phyloP scores from a whole-genome alignment of 306 rosid genomes.

The Medicago lupulina region DNA sequence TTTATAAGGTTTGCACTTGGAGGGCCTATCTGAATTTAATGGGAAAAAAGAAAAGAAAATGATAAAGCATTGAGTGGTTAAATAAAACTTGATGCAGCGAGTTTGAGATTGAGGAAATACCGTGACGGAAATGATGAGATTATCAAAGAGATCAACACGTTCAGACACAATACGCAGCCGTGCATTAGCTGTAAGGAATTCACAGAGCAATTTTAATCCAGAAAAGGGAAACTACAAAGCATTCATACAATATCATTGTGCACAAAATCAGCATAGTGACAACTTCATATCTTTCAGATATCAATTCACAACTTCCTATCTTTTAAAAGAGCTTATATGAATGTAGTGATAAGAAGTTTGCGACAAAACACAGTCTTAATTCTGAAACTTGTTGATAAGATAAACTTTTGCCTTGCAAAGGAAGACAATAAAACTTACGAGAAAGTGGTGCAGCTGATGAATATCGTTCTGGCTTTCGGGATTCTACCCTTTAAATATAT shows the following conservation, averaged over 20 bases:
- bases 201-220: slow-evolving; percentile 32
- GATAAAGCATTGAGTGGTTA: slow-evolving; percentile 42
- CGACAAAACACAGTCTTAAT: slow-evolving; percentile 14
- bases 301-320: neutral
- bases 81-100: slow-evolving; percentile 27
- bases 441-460: slow-evolving; percentile 99
- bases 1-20: slow-evolving; percentile 77
- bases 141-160: slow-evolving; percentile 86
- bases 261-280: neutral
- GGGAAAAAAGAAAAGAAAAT: slow-evolving; percentile 40
- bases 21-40: slow-evolving; percentile 87
- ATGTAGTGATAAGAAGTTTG: slow-evolving; percentile 22
- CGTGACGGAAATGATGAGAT: slow-evolving; percentile 86
- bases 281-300: slow-evolving; percentile 29
- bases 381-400: slow-evolving; percentile 19
- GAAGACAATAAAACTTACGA: slow-evolving; percentile 66
- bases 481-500: slow-evolving; percentile 85
- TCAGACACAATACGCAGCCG: slow-evolving; percentile 94
- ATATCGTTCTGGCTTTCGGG: slow-evolving; percentile 95
- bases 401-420: slow-evolving; percentile 17
- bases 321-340: neutral
- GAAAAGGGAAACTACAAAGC: slow-evolving; percentile 36
- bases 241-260: slow-evolving; percentile 27
- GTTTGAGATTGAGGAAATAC: slow-evolving; percentile 55
- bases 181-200: slow-evolving; percentile 79